Conservation (phyloP, 2,329 filamentous ascomycete species). For the Aspergillus clavatus region DNA sequence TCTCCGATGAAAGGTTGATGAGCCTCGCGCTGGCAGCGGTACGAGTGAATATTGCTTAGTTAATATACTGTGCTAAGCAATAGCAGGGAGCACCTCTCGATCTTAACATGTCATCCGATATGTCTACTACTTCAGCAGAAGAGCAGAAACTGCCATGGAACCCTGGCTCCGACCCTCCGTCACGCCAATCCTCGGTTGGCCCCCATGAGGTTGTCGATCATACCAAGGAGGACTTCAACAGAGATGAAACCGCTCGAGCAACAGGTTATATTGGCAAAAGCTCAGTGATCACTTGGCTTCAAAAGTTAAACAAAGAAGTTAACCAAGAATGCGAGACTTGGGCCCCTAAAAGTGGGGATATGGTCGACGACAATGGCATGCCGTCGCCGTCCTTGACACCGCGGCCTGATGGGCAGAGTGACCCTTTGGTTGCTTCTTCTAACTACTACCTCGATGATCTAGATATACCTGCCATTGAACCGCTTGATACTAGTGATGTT, state of each 20-base stretch:
- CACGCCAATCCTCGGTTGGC: constrained; percentile 23
- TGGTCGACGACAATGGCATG: constrained; percentile 18
- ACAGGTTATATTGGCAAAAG: constrained; percentile 44
- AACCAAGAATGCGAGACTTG: constrained; percentile 20
- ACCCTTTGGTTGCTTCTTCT: constrained; percentile 25
- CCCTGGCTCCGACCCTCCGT: constrained; percentile 19
- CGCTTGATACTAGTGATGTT: constrained; percentile 33
- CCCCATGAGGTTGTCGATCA: constrained; percentile 38
- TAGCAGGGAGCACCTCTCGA: constrained; percentile 22
- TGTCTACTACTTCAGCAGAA: constrained; percentile 7
- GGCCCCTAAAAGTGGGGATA: constrained; percentile 13
- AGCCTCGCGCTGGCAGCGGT: constrained; percentile 30
- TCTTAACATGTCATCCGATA: constrained; percentile 19
- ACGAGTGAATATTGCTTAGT: constrained; percentile 10
- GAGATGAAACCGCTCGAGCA: constrained; percentile 33
- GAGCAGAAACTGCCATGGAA: constrained; percentile 16
- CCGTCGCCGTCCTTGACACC: constrained; percentile 27
- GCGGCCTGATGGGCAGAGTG: constrained; percentile 17
- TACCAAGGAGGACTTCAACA: constrained; percentile 42
- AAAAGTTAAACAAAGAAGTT: constrained; percentile 34
- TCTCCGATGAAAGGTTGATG: constrained; percentile 35
- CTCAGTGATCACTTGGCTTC: constrained; percentile 44
- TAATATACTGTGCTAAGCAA: constrained; percentile 13
- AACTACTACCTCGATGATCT: constrained; percentile 41
- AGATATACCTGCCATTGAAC: constrained; percentile 32